A percentile compares a stretch with the other conserved stretches of the same genome.
Evolutionary conservation across 148 eudicot genomes (phyloP).

Genomic region (Spergularia bocconei): DNA sequence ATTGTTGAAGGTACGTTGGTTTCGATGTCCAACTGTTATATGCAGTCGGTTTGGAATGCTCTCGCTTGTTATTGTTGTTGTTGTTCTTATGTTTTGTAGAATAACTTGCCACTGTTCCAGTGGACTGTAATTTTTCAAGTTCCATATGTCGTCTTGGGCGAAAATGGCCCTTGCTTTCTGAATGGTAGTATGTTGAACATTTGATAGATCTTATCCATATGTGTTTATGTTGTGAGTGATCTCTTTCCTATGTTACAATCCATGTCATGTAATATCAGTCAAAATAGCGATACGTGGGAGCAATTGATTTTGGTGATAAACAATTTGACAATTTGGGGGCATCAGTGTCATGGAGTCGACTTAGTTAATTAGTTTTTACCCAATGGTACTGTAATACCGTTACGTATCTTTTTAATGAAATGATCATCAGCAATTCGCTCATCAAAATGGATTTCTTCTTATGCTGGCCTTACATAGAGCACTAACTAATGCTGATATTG

Average conservation of each 20-base stretch:
- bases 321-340: neutral
- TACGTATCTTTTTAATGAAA: too few species aligned
- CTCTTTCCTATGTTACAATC: neutral
- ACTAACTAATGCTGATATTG: too few species aligned
- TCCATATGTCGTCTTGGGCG: neutral
- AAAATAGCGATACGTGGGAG: neutral
- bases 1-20: slow-evolving; percentile 49
- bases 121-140: neutral
- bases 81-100: neutral
- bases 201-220: too few species aligned
- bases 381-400: too few species aligned
- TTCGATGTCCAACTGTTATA: neutral
- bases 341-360: too few species aligned
- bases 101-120: neutral
- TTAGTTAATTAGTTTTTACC: too few species aligned
- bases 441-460: too few species aligned
- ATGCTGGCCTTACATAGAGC: too few species aligned
- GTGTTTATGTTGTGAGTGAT: too few species aligned
- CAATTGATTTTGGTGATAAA: neutral
- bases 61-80: neutral
- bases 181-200: too few species aligned
- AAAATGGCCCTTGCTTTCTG: neutral
- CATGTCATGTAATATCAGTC: neutral
- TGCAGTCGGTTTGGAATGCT: neutral
- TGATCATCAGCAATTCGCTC: too few species aligned